Conservation (phyloP, 2,329 filamentous ascomycete genomes). For the Fusarium zealandicum region DNA sequence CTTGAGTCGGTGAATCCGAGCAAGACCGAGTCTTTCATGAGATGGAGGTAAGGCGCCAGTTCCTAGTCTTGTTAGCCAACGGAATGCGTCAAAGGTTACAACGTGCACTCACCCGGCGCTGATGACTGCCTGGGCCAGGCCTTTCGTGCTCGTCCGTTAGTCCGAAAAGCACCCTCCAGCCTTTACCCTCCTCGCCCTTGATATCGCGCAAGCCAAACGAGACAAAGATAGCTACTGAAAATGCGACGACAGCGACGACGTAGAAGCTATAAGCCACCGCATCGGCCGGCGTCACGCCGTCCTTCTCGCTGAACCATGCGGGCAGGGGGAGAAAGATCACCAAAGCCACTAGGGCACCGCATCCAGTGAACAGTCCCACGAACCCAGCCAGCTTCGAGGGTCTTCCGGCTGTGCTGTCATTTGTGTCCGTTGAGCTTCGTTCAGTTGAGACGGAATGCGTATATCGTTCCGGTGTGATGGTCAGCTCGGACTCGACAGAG, state of each 20-base stretch:
- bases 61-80: constrained; percentile 37
- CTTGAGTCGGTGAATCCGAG: constrained; percentile 78
- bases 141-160: constrained; percentile 39
- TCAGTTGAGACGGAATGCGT: constrained; percentile 48
- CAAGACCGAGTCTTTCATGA: constrained; percentile 68
- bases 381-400: constrained; percentile 78
- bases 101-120: constrained; percentile 41
- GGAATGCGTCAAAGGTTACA: background rate
- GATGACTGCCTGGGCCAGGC: constrained; percentile 24
- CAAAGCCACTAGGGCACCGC: constrained; percentile 86
- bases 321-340: constrained; percentile 86
- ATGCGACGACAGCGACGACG: constrained; percentile 75
- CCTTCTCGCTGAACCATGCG: constrained; percentile 73
- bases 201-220: constrained; percentile 76
- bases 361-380: constrained; percentile 91
- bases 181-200: constrained; percentile 79
- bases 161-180: constrained; percentile 66
- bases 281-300: constrained; percentile 74
- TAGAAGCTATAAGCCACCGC: constrained; percentile 89
- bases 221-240: constrained; percentile 77
- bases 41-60: constrained; percentile 63
- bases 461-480: constrained; percentile 74
- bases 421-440: constrained; percentile 33
- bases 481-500: constrained; percentile 76
- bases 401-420: constrained; percentile 48